A percentile compares a stretch with the other conserved stretches of the same genome.
Conservation (phyloP, 352 stramenopile genomes). For the Pythium utonaiense region DNA sequence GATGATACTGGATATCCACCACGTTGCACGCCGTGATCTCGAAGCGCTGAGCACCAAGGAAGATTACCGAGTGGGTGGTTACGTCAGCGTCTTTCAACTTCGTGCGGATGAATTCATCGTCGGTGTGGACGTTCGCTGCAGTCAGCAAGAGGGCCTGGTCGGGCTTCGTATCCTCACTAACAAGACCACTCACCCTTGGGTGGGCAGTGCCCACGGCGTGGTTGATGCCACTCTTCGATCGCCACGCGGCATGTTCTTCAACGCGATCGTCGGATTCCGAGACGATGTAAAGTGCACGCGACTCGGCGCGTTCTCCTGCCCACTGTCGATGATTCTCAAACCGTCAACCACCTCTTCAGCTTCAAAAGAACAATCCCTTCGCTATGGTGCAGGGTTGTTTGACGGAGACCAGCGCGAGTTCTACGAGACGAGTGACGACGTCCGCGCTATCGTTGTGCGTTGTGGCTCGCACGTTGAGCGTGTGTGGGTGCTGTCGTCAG, state of each 20-base stretch:
- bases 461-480: conserved; percentile 20
- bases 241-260: conserved; percentile 12
- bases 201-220: conserved; percentile 1
- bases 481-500: conserved; percentile 12
- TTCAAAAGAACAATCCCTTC: not conserved
- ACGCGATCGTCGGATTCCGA: conserved; percentile 8
- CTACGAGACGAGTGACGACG: not conserved
- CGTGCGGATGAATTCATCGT: not conserved
- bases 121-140: conserved; percentile 7
- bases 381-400: conserved; percentile 10
- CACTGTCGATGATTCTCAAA: conserved; percentile 4
- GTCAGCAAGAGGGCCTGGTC: not conserved
- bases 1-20: conserved; percentile 2
- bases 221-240: not conserved
- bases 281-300: not conserved
- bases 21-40: conserved; percentile 18
- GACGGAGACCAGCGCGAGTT: conserved; percentile 18
- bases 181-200: not conserved
- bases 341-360: not conserved
- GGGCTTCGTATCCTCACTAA: conserved; percentile 15
- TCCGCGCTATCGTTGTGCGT: conserved; percentile 16
- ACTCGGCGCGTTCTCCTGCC: conserved; percentile 12
- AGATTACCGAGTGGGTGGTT: conserved; percentile 4
- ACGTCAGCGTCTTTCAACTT: conserved; percentile 5
- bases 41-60: not conserved